A percentile compares a stretch with the other conserved stretches of the same genome.
phyloP scores from a whole-genome alignment of 2,329 filamentous ascomycete genomes.

The Chrysoporthe puriensis region DNA sequence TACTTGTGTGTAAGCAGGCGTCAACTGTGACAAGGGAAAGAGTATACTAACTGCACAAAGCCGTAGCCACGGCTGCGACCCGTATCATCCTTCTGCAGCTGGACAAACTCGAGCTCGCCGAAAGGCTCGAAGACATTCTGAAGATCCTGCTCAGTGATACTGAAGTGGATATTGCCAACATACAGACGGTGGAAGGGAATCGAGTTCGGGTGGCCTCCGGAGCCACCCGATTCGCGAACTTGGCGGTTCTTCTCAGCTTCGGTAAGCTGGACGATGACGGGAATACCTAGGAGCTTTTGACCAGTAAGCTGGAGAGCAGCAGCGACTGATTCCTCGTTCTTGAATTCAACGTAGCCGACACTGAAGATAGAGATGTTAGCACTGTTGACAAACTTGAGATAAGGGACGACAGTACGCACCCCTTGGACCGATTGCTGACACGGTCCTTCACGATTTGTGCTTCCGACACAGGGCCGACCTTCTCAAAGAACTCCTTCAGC shows the following conservation, averaged over 20 bases:
- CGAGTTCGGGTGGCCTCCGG: slow-evolving; percentile 73
- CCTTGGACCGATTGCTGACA: slow-evolving; percentile 95
- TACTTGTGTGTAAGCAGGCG: slow-evolving; percentile 40
- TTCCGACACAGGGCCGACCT: slow-evolving; percentile 91
- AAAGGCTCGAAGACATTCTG: slow-evolving; percentile 97
- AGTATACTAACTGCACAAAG: slow-evolving; percentile 86
- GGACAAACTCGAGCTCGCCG: slow-evolving; percentile 95
- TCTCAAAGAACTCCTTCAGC: slow-evolving; percentile 93
- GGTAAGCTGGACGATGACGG: slow-evolving; percentile 96
- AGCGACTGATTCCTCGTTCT: slow-evolving; percentile 89
- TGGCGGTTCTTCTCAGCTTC: slow-evolving; percentile 99
- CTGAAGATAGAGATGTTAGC: slow-evolving; percentile 50
- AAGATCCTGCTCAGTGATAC: slow-evolving; percentile 93
- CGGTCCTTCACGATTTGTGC: slow-evolving; percentile 98
- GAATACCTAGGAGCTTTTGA: slow-evolving; percentile 97
- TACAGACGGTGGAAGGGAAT: slow-evolving; percentile 97
- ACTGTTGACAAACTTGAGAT: not conserved
- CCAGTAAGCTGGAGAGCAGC: slow-evolving; percentile 97
- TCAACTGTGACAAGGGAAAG: not conserved
- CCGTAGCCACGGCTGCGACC: slow-evolving; percentile 93
- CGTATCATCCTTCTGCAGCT: slow-evolving; percentile 93
- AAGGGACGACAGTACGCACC: slow-evolving; percentile 61
- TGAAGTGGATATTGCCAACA: slow-evolving; percentile 99
- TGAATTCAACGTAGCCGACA: slow-evolving; percentile 99
- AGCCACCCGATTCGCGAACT: slow-evolving; percentile 77